Conservation (phyloP, 768 basidiomycete genomes). For the Mycena alexandri region DNA sequence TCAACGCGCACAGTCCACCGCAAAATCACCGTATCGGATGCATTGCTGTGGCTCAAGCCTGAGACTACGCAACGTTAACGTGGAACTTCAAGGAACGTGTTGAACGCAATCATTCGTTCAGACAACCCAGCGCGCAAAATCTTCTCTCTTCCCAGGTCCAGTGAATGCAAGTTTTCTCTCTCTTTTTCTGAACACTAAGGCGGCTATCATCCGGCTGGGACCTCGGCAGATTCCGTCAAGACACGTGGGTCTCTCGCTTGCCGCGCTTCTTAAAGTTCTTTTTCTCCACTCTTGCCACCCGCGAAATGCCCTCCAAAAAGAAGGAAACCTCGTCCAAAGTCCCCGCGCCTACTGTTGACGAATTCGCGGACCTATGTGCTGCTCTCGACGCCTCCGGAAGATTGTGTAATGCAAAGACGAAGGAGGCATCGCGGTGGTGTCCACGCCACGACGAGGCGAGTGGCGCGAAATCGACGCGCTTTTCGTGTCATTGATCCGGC, state of each 20-base stretch:
- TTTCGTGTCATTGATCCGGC: conserved; percentile 10
- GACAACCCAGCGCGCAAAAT: too few relatives aligned
- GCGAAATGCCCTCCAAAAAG: conserved; percentile 29
- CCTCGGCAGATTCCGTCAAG: too few relatives aligned
- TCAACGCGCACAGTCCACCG: too few relatives aligned
- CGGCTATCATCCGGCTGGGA: too few relatives aligned
- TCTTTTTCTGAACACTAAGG: too few relatives aligned
- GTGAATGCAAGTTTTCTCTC: too few relatives aligned
- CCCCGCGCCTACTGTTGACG: neutral
- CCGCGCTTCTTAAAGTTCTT: neutral
- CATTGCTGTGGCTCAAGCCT: too few relatives aligned
- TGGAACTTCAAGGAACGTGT: too few relatives aligned
- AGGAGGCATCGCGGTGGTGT: conserved; percentile 41
- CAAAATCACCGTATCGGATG: too few relatives aligned
- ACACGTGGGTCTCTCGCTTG: neutral
- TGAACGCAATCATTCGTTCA: too few relatives aligned
- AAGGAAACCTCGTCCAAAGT: neutral
- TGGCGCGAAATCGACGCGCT: conserved; percentile 16
- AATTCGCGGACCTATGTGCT: conserved; percentile 24
- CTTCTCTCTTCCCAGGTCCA: too few relatives aligned
- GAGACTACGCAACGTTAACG: too few relatives aligned
- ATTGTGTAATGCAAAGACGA: conserved; percentile 25
- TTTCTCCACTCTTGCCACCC: neutral
- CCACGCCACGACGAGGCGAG: conserved; percentile 46
- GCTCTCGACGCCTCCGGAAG: conserved; percentile 29